Conservation (phyloP, 1,139 yeast genomes). For the Blastobotrys indianensis region DNA sequence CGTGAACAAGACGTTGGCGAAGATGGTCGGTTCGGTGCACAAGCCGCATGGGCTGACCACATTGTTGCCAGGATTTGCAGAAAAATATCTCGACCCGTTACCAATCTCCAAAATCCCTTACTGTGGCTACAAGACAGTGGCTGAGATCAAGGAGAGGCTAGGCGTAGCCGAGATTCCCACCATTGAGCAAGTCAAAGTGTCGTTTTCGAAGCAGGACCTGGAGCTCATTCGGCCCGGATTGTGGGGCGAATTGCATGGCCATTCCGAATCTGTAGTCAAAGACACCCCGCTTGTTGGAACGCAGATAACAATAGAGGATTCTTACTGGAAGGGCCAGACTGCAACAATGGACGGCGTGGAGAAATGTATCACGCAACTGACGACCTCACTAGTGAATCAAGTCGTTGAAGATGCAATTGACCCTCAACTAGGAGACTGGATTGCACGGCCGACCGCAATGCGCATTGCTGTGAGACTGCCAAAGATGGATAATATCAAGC, state of each 20-base stretch:
- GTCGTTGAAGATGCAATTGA: conserved; percentile 22
- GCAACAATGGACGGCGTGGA: conserved; percentile 15
- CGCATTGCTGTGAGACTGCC: conserved; percentile 18
- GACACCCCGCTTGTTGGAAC: conserved; percentile 25
- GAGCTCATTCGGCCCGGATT: conserved; percentile 17
- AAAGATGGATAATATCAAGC: conserved; percentile 2
- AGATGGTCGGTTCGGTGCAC: conserved; percentile 30
- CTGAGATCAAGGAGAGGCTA: conserved; percentile 5
- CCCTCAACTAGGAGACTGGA: conserved; percentile 19
- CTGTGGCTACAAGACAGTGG: conserved; percentile 25
- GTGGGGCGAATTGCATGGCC: conserved; percentile 30
- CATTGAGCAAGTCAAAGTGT: conserved; percentile 12
- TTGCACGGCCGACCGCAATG: conserved; percentile 20
- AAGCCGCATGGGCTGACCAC: conserved; percentile 34
- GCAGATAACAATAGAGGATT: conserved; percentile 34
- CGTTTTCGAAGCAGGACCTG: conserved; percentile 6
- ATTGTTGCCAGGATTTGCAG: conserved; percentile 24
- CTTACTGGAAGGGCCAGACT: conserved; percentile 20
- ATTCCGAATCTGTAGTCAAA: conserved; percentile 23
- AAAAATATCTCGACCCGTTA: conserved; percentile 22
- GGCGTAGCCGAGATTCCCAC: conserved; percentile 10
- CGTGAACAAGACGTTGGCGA: conserved; percentile 29
- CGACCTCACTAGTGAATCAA: conserved; percentile 25
- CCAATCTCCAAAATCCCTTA: conserved; percentile 29
- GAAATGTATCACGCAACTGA: conserved; percentile 19